These are phyloP conservation scores for Backusella circina DNA, from an alignment of 192 early-diverging fungal genomes.

Conservation along the genomic window DNA sequence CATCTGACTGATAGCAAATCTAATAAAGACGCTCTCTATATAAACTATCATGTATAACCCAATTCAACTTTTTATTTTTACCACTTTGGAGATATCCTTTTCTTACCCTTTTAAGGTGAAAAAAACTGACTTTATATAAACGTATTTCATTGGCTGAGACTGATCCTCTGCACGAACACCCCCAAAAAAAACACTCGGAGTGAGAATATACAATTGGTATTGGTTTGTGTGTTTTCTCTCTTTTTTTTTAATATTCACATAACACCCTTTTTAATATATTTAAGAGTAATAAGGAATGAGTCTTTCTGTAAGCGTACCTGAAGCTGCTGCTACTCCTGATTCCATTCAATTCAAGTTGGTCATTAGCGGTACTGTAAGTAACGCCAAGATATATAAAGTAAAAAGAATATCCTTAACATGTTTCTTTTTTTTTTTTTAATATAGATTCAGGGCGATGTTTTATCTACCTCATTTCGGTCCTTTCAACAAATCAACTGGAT, in stretches of 20 bases:
- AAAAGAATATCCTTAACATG: neutral
- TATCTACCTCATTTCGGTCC: slow-evolving; percentile 36
- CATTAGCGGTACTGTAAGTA: slow-evolving; percentile 26
- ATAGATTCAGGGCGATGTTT: neutral
- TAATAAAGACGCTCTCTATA: too few species aligned
- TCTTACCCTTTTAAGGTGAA: neutral
- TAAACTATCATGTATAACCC: too few species aligned
- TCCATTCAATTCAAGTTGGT: slow-evolving; percentile 54
- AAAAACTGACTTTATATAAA: neutral
- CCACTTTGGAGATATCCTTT: too few species aligned
- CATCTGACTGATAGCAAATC: too few species aligned
- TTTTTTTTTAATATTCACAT: neutral
- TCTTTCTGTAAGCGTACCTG: slow-evolving; percentile 39
- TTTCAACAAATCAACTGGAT: slow-evolving; percentile 52
- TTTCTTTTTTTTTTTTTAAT: neutral
- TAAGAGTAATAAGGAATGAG: slow-evolving; percentile 1
- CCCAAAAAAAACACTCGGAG: neutral
- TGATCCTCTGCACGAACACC: neutral
- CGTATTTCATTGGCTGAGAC: neutral
- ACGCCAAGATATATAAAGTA: neutral
- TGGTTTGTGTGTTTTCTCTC: neutral
- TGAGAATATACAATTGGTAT: neutral
- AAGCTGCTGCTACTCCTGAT: slow-evolving; percentile 48
- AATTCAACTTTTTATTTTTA: too few species aligned
- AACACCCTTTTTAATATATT: neutral